Evolutionary conservation across 768 basidiomycete genomes (phyloP).

Genomic region (Thelephora ganbajun): DNA sequence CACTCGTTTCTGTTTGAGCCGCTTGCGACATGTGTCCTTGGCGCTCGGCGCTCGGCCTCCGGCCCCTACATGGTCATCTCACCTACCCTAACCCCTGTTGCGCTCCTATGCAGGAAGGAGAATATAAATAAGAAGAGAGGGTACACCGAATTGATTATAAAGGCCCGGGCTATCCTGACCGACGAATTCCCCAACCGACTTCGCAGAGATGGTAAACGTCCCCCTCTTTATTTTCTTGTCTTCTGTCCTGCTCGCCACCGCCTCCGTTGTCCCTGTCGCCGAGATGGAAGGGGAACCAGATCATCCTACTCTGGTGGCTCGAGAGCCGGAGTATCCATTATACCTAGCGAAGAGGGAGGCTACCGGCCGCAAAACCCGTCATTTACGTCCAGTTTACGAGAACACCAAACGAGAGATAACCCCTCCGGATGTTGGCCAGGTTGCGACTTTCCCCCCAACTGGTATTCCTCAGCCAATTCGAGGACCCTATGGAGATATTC

Average conservation of each 20-base stretch:
- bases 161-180: too few relatives aligned
- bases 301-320: constrained; percentile 6
- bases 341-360: constrained; percentile 9
- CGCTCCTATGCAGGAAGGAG: too few relatives aligned
- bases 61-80: too few relatives aligned
- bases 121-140: too few relatives aligned
- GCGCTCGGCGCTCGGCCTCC: too few relatives aligned
- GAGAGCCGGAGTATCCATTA: constrained; percentile 5
- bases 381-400: constrained; percentile 8
- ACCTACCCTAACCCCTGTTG: too few relatives aligned
- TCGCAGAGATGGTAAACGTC: too few relatives aligned
- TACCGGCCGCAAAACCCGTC: constrained; percentile 8
- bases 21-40: too few relatives aligned
- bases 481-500: constrained; percentile 10
- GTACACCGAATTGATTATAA: too few relatives aligned
- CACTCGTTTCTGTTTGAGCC: too few relatives aligned
- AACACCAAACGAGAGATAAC: constrained; percentile 10
- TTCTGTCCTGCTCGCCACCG: not conserved
- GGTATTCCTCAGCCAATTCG: constrained; percentile 12
- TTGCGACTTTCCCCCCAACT: constrained; percentile 9
- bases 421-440: constrained; percentile 11
- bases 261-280: constrained; percentile 2
- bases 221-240: too few relatives aligned
- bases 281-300: constrained; percentile 3
- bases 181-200: too few relatives aligned